Conservation (phyloP, 2,329 filamentous ascomycete genomes). For the Myriosclerotinia scirpicola region DNA sequence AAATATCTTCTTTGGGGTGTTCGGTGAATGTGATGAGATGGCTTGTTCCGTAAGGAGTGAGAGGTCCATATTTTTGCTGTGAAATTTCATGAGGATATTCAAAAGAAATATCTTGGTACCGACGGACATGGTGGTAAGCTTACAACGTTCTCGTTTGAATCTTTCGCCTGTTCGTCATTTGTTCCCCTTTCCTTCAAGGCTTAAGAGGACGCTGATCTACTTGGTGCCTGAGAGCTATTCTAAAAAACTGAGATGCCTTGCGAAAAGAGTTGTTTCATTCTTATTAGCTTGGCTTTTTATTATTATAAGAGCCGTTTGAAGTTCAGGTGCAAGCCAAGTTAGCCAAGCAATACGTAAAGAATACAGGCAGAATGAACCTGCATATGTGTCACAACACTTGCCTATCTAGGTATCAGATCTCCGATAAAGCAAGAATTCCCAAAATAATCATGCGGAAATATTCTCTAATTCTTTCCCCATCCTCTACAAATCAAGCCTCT, state of each 20-base stretch:
- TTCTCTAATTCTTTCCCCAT: no score
- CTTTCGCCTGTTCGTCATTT: neutral
- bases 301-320: neutral
- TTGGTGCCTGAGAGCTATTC: neutral
- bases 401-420: neutral
- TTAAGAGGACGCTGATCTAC: neutral
- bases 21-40: conserved; percentile 4
- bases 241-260: neutral
- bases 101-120: neutral
- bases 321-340: conserved; percentile 17
- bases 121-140: conserved; percentile 22
- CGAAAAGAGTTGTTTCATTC: neutral
- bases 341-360: conserved; percentile 17
- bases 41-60: neutral
- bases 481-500: no score
- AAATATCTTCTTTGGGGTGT: neutral
- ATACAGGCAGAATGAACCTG: neutral
- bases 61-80: neutral
- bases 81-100: neutral
- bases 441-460: neutral
- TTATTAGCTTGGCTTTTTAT: conserved; percentile 9
- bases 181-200: neutral
- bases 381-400: neutral
- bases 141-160: conserved; percentile 15
- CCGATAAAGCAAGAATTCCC: neutral